Evolutionary conservation across 2,329 filamentous ascomycete genomes (phyloP).

Genomic region (Fusarium nodosum): DNA sequence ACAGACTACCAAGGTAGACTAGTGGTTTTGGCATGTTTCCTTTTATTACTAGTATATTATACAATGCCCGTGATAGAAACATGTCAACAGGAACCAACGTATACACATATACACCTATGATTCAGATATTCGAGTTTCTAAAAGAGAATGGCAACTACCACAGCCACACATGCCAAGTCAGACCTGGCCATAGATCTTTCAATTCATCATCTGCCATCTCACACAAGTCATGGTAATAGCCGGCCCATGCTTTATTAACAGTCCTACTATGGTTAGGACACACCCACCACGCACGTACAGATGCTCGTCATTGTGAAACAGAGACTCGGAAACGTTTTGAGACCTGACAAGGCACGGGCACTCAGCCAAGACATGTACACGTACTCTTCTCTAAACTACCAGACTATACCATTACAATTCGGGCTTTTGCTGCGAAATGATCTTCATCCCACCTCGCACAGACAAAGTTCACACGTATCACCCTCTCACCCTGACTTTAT

Average conservation of each 20-base stretch:
- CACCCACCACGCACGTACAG: conserved; percentile 1
- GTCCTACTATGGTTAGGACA: not conserved
- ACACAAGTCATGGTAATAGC: conserved; percentile 17
- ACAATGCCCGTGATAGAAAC: not conserved
- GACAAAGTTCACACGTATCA: conserved; percentile 22
- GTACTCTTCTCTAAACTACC: conserved; percentile 1
- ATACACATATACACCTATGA: not conserved
- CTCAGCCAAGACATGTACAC: conserved; percentile 27
- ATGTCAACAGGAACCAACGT: not conserved
- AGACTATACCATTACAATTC: conserved; percentile 31
- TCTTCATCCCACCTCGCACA: conserved; percentile 31
- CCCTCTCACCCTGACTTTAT: conserved; percentile 28
- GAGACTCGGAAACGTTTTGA: conserved; percentile 30
- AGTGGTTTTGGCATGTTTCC: conserved; percentile 1
- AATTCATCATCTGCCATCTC: conserved; percentile 10
- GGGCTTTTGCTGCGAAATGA: conserved; percentile 38
- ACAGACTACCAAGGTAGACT: not conserved
- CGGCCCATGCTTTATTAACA: conserved; percentile 1
- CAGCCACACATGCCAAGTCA: not conserved
- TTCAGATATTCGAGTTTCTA: not conserved
- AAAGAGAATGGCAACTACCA: not conserved
- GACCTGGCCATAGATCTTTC: not conserved
- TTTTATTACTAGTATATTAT: not conserved
- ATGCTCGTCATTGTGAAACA: conserved; percentile 35
- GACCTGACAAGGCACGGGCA: conserved; percentile 1